These are phyloP conservation scores for Ogataea nakhonphanomensis DNA, from an alignment of 805 yeast genomes.

Conservation along the genomic window DNA sequence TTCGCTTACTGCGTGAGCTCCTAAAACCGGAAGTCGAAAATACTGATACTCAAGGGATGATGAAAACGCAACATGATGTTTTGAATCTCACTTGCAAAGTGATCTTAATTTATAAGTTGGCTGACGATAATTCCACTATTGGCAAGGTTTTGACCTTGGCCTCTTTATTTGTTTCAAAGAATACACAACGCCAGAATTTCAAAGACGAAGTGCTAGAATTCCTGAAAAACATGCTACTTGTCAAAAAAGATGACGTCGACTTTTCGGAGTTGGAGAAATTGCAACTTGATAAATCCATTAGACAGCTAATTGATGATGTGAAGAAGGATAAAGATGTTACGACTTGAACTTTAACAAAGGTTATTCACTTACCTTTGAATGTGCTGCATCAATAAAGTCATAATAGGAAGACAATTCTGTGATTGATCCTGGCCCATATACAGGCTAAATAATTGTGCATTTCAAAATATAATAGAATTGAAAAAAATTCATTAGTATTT, in stretches of 20 bases:
- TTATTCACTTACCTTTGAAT: background rate
- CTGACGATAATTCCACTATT: constrained; percentile 24
- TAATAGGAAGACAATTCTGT: no score
- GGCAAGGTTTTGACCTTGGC: constrained; percentile 27
- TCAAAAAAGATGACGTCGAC: constrained; percentile 26
- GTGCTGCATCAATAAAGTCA: background rate
- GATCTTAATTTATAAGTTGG: constrained; percentile 32
- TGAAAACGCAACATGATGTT: constrained; percentile 62
- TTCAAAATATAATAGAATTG: no score
- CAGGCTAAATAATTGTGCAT: no score
- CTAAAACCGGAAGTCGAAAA: constrained; percentile 59
- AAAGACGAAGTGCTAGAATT: constrained; percentile 34
- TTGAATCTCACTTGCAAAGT: constrained; percentile 63
- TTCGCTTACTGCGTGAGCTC: constrained; percentile 67
- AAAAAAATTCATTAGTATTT: background rate
- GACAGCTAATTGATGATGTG: constrained; percentile 18
- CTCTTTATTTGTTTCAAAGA: constrained; percentile 26
- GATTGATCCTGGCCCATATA: no score
- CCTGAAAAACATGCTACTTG: constrained; percentile 32
- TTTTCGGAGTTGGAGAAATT: constrained; percentile 21
- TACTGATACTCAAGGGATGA: constrained; percentile 63
- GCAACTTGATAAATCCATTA: constrained; percentile 27
- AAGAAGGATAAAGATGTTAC: constrained; percentile 2
- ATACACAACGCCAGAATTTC: constrained; percentile 22
- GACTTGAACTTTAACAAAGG: background rate